Conservation (phyloP, 2,329 filamentous ascomycete species). For the Setomelanomma holmii region DNA sequence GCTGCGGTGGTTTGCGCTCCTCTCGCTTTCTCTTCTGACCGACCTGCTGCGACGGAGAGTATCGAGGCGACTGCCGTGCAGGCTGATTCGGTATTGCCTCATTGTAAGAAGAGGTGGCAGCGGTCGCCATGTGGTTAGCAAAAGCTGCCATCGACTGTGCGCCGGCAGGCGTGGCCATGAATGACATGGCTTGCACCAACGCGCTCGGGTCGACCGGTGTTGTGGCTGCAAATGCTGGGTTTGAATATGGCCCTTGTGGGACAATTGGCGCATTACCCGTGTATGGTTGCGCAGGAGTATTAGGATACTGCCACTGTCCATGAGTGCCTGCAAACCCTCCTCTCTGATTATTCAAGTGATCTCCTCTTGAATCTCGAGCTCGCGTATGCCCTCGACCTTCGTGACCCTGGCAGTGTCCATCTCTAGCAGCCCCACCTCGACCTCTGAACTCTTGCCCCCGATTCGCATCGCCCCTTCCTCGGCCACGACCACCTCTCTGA, state of each 20-base stretch:
- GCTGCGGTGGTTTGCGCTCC: conserved; percentile 24
- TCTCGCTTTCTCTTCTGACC: conserved; percentile 39
- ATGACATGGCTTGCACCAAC: conserved; percentile 38
- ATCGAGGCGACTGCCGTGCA: conserved; percentile 14
- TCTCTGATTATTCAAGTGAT: conserved; percentile 23
- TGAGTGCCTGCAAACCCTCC: conserved; percentile 10
- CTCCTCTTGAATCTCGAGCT: conserved; percentile 27
- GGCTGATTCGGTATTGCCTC: conserved; percentile 9
- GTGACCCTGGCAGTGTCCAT: conserved; percentile 8
- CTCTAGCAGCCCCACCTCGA: conserved; percentile 27
- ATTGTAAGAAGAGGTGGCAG: conserved; percentile 4
- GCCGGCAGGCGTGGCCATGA: conserved; percentile 37
- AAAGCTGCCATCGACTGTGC: conserved; percentile 38
- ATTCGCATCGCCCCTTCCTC: conserved; percentile 37
- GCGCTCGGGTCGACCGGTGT: conserved; percentile 28
- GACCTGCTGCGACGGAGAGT: conserved; percentile 25
- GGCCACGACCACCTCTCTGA: conserved; percentile 35
- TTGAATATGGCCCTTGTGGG: conserved; percentile 14
- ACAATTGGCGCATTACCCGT: not conserved
- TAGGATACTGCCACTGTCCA: conserved; percentile 9
- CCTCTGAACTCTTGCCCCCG: conserved; percentile 29
- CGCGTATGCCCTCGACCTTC: conserved; percentile 26
- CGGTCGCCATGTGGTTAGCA: conserved; percentile 28
- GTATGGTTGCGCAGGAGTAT: not conserved
- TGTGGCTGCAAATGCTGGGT: conserved; percentile 23